Evolutionary conservation across 2,329 filamentous ascomycete genomes (phyloP).

Genomic region (Hymenoscyphus repandus): DNA sequence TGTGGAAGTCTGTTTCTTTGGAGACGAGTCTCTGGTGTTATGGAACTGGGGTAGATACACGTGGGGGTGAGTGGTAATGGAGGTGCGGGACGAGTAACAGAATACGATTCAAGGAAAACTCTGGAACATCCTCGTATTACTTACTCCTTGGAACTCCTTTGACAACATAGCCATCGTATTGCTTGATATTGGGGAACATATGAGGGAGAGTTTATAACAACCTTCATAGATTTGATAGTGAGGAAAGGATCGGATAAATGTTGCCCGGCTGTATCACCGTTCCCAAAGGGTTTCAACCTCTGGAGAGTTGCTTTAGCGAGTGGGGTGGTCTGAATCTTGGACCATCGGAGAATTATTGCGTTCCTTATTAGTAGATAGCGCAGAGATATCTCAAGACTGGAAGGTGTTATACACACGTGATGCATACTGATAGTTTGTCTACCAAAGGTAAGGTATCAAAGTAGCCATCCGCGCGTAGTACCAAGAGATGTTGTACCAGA

Average conservation of each 20-base stretch:
- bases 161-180: neutral
- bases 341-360: neutral
- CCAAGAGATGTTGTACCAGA: too few relatives aligned
- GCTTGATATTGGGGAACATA: neutral
- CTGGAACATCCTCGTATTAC: neutral
- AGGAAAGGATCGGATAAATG: neutral
- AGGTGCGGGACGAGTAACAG: too few relatives aligned
- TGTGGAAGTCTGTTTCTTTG: neutral
- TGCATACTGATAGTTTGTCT: neutral
- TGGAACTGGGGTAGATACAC: neutral
- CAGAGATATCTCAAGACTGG: neutral
- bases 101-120: neutral
- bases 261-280: neutral
- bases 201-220: neutral
- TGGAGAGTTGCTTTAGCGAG: neutral
- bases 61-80: neutral
- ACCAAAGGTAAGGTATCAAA: too few relatives aligned
- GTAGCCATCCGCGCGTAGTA: too few relatives aligned
- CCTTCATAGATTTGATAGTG: neutral
- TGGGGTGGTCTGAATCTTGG: neutral
- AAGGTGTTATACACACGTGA: neutral
- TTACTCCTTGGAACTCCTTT: neutral
- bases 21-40: too few relatives aligned
- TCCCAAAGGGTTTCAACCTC: neutral
- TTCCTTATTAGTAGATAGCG: neutral